phyloP scores from a whole-genome alignment of 1,284 basidiomycete genomes.

The Tremellales sp. region DNA sequence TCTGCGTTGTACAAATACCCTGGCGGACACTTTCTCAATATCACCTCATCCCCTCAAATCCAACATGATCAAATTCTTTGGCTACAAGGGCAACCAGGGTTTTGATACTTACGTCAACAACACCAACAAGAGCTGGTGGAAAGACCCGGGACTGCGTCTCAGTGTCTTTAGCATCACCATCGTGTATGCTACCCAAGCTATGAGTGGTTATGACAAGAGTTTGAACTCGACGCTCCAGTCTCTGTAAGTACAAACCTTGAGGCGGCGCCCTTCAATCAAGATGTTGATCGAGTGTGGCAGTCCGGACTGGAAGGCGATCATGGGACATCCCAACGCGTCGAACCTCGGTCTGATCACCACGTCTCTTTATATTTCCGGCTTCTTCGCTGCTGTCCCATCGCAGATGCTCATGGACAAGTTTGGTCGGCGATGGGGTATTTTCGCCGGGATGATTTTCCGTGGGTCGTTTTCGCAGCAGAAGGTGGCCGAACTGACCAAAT shows the following conservation, averaged over 20 bases:
- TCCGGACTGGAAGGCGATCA: neutral
- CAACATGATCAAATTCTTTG: neutral
- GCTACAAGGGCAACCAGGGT: neutral
- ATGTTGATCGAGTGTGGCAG: neutral
- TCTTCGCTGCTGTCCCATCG: neutral
- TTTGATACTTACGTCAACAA: conserved; percentile 5
- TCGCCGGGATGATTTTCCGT: neutral
- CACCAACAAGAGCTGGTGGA: conserved; percentile 9
- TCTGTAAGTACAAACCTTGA: neutral
- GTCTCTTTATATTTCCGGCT: neutral
- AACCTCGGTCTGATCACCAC: neutral
- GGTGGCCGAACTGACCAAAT: neutral
- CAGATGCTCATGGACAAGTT: conserved; percentile 2
- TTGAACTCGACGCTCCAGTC: conserved; percentile 1
- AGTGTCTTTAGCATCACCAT: neutral
- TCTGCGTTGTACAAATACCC: too few relatives aligned
- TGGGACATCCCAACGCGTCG: neutral
- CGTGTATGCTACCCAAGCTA: neutral
- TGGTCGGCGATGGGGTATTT: neutral
- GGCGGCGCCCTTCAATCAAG: too few relatives aligned
- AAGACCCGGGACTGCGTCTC: conserved; percentile 7
- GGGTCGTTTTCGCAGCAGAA: neutral
- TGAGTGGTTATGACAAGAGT: neutral
- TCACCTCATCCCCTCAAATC: neutral
- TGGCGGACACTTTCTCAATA: too few relatives aligned